Evolutionary conservation across 2,329 filamentous ascomycete genomes (phyloP), one percentile per base, ranked within the genome.

Genomic region (Colletotrichum kahawae): DNA sequence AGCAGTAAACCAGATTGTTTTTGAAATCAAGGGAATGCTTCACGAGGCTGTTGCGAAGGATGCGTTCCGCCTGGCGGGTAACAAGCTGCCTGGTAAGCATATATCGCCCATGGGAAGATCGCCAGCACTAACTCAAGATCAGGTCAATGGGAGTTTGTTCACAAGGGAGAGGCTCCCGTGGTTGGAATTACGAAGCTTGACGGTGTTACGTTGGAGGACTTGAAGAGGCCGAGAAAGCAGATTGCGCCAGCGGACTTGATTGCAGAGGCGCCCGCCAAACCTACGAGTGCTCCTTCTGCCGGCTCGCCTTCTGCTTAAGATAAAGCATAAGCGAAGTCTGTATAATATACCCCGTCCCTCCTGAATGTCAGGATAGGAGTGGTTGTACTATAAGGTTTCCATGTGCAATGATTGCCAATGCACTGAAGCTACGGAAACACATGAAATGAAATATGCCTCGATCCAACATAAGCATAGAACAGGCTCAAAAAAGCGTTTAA

Each of bases 21-120:
- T 99, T 79, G 97, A 99, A 86, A 87, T 99, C 79, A 95, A 95
- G 85, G 97, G 97, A 60, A 92, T 95, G 79, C 82, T 98, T 77
- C 97, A 99, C 90, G 97, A 99, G 88, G 95, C 98, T 87, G 92
- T 99, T 78, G 96, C 95, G 27, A 92, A 93, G 79, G 97, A 99
- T 88, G 97, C 97, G 36, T 98, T 99, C 86, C 91, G 97, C 77
- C 87, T 99, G 83, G 97, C 97, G 18, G 97, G 95, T 56, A 95
- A 97, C 85, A 99, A 99, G 88, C 88, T 99, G 84, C 97, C 97
- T 66, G 95, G 95, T 95, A 87, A 83, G 92, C 86, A 33, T 1
- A 33, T 13, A 6, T 14, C 21, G 18, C 31, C 24, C 21, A 5
- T 10, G 38, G 13, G 18, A 16, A n/a, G 16, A 14, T n/a, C 13